Conservation (phyloP, 495 filamentous ascomycete species). For the Lindgomyces ingoldianus region DNA sequence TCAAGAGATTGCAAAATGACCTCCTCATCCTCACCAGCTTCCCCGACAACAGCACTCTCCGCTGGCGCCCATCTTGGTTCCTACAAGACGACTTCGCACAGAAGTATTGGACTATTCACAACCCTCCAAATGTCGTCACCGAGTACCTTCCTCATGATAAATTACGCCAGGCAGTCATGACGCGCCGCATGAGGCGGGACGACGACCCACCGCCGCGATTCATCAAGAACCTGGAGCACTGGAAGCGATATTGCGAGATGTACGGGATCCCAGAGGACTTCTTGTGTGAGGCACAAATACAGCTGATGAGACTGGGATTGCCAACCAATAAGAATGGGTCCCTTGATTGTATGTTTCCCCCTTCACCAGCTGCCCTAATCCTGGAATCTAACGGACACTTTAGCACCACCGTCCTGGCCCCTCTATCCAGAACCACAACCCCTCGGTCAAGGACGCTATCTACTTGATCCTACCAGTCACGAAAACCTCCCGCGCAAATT, state of each 20-base stretch:
- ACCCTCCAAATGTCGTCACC: constrained; percentile 22
- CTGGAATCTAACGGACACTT: not conserved
- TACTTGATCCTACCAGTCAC: constrained; percentile 7
- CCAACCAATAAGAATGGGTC: not conserved
- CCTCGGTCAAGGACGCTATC: not conserved
- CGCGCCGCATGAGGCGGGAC: constrained; percentile 6
- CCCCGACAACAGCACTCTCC: constrained; percentile 13
- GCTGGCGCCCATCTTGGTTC: constrained; percentile 29
- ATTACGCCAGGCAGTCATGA: not conserved
- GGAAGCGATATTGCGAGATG: constrained; percentile 14
- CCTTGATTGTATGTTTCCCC: constrained; percentile 7
- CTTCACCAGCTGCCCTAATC: not conserved
- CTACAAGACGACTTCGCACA: not conserved
- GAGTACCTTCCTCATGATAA: constrained; percentile 1
- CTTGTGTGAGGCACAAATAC: constrained; percentile 13
- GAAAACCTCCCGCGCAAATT: constrained; percentile 2
- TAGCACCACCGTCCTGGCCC: constrained; percentile 1
- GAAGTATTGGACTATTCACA: constrained; percentile 17
- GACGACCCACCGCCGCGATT: constrained; percentile 7
- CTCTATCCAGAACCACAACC: constrained; percentile 25
- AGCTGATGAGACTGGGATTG: constrained; percentile 15
- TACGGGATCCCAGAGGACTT: constrained; percentile 26
- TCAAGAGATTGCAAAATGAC: constrained; percentile 21
- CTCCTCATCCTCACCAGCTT: constrained; percentile 20
- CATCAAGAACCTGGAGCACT: constrained; percentile 18